Percentiles rank a stretch among this genome's conserved stretches.
phyloP scores from a whole-genome alignment of 257 asterid species.

The Paraleonurus japonicus region DNA sequence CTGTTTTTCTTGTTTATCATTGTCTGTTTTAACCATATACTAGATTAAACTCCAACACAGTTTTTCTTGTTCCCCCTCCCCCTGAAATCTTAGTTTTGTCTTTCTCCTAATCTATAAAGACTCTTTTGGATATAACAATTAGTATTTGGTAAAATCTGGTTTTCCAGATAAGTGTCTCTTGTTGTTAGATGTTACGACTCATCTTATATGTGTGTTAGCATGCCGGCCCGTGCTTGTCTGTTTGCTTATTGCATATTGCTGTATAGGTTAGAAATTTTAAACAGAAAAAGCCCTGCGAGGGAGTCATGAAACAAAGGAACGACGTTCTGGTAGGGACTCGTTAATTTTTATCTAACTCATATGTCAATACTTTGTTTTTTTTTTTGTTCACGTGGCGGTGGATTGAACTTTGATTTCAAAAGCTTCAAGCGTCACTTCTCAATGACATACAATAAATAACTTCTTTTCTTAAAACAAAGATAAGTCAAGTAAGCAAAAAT shows the following conservation, averaged over 20 bases:
- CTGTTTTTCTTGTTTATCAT: not conserved
- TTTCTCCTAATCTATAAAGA: not conserved
- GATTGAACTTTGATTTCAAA: not conserved
- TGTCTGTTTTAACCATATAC: not conserved
- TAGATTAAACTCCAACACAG: not conserved
- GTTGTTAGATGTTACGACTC: not conserved
- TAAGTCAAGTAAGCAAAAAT: slow-evolving; percentile 34
- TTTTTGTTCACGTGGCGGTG: not conserved
- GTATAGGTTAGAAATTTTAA: no score
- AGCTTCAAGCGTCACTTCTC: not conserved
- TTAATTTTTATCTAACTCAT: no score
- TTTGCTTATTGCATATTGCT: not conserved
- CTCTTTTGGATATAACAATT: not conserved
- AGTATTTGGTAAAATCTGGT: not conserved
- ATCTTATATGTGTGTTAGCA: not conserved
- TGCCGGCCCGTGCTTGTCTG: not conserved
- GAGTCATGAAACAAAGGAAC: no score
- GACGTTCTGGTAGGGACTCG: no score
- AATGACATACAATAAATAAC: not conserved
- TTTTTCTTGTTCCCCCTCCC: not conserved
- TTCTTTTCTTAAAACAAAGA: not conserved
- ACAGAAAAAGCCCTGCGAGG: no score
- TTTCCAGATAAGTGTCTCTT: not conserved
- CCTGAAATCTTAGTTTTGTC: not conserved
- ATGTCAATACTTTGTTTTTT: not conserved